These are phyloP conservation scores for Backusella sp. DNA, from an alignment of 192 early-diverging fungal species.

Conservation along the genomic window DNA sequence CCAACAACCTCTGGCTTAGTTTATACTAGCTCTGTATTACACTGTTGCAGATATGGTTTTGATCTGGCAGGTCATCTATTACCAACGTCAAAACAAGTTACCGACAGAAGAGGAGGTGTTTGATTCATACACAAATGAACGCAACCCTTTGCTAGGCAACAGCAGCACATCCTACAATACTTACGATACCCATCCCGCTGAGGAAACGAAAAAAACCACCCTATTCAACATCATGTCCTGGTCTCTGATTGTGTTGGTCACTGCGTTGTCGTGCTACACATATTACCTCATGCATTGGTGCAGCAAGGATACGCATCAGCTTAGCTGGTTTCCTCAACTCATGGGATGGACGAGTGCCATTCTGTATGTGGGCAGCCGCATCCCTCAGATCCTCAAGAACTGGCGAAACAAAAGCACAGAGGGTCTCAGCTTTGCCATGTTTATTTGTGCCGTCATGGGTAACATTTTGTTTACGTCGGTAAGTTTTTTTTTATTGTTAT, in stretches of 20 bases:
- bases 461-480: constrained; percentile 61
- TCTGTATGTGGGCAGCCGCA: constrained; percentile 68
- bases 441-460: constrained; percentile 78
- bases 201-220: background rate
- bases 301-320: background rate
- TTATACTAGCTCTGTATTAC: constrained; percentile 68
- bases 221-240: constrained; percentile 11
- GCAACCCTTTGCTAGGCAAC: background rate
- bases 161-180: background rate
- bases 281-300: constrained; percentile 10
- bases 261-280: background rate
- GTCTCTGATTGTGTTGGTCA: constrained; percentile 7
- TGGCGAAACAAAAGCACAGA: constrained; percentile 66
- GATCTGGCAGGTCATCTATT: constrained; percentile 68
- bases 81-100: constrained; percentile 39
- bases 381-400: constrained; percentile 86
- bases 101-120: constrained; percentile 37
- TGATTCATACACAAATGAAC: background rate
- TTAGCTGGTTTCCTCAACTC: constrained; percentile 49
- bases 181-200: background rate
- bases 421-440: constrained; percentile 81
- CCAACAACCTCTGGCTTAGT: constrained; percentile 23
- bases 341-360: constrained; percentile 74
- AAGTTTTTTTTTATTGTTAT: constrained; percentile 3
- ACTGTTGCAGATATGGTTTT: constrained; percentile 66